These are phyloP conservation scores for Leishmania gerbilli DNA, from an alignment of 208 protist genomes.

Conservation along the genomic window DNA sequence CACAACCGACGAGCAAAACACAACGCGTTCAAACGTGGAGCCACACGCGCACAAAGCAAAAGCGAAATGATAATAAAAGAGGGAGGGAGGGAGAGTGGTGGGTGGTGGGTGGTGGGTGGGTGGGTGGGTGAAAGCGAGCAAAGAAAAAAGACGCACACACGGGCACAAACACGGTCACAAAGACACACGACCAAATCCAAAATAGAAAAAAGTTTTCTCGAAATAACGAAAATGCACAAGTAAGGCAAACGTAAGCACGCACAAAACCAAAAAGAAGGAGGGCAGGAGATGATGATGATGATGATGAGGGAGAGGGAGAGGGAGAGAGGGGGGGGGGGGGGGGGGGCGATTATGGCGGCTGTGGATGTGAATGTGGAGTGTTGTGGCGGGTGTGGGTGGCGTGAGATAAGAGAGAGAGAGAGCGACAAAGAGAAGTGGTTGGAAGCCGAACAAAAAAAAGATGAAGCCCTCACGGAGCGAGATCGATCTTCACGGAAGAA, in stretches of 20 bases:
- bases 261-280: neutral
- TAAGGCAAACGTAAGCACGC: neutral
- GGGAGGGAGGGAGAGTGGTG: neutral
- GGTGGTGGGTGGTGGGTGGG: too few species aligned
- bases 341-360: neutral
- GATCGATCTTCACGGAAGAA: conserved; percentile 11
- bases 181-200: too few species aligned
- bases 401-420: neutral
- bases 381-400: neutral
- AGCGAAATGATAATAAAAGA: neutral
- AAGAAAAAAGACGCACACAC: too few species aligned
- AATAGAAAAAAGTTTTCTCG: too few species aligned
- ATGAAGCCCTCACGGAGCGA: conserved; percentile 9
- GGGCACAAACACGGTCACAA: too few species aligned
- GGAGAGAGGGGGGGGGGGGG: too few species aligned
- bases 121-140: too few species aligned
- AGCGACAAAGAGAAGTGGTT: neutral
- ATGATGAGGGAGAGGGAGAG: neutral
- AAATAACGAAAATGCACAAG: neutral
- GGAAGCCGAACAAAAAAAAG: conserved; percentile 8
- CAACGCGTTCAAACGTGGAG: neutral
- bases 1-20: too few species aligned
- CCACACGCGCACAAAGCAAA: neutral
- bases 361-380: too few species aligned
- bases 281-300: neutral